A percentile compares a stretch with the other conserved stretches of the same genome.
Conservation (phyloP, 129 eudicot genomes). For the Flaveria robusta region DNA sequence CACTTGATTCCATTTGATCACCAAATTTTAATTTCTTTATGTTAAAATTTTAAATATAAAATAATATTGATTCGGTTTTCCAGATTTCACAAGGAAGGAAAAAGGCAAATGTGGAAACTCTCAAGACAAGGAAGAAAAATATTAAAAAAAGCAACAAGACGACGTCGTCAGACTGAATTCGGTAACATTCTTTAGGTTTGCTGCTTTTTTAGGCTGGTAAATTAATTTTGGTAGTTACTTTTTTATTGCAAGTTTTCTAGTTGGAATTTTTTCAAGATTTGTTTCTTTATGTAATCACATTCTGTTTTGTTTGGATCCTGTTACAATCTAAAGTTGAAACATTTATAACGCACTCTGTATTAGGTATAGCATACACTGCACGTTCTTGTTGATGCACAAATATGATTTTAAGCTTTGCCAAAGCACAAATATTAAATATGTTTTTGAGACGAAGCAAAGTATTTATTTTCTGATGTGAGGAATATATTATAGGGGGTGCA, state of each 20-base stretch:
- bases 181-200: neutral
- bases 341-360: too few species aligned
- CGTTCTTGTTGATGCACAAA: too few species aligned
- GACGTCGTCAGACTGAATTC: conserved; percentile 22
- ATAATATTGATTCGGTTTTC: neutral
- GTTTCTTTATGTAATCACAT: neutral
- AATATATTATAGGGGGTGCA: too few species aligned
- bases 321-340: neutral
- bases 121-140: conserved; percentile 27
- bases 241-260: neutral
- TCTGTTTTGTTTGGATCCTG: neutral
- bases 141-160: conserved; percentile 23
- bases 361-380: too few species aligned
- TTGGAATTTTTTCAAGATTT: neutral
- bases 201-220: neutral
- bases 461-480: too few species aligned
- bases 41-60: too few species aligned
- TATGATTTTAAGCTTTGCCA: too few species aligned
- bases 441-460: too few species aligned
- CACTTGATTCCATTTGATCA: neutral
- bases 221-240: conserved; percentile 15
- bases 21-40: too few species aligned
- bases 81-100: conserved; percentile 28
- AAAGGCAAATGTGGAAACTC: conserved; percentile 28
- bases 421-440: too few species aligned